These are phyloP conservation scores for Ophiocordyceps camponoti-floridani DNA, from an alignment of 2,329 filamentous ascomycete genomes.

Conservation along the genomic window DNA sequence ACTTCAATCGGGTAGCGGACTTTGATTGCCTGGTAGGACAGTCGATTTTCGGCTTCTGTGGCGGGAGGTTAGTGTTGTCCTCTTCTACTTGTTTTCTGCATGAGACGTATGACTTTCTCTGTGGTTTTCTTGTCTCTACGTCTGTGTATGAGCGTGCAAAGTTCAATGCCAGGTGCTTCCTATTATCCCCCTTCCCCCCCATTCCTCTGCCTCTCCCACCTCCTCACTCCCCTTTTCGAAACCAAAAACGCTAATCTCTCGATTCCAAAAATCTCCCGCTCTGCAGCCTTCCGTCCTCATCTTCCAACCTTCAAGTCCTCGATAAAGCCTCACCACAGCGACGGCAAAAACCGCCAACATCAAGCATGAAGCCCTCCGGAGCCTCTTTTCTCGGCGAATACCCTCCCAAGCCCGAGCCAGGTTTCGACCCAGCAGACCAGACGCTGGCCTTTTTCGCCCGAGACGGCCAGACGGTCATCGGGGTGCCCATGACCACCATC, in stretches of 20 bases:
- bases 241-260: too few relatives aligned
- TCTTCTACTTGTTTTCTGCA: neutral
- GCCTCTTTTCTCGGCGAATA: neutral
- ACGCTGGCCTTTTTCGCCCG: conserved; percentile 15
- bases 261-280: neutral
- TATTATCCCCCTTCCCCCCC: neutral
- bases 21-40: neutral
- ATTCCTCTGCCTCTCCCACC: too few relatives aligned
- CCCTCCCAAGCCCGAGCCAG: conserved; percentile 3
- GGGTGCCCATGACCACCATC: conserved; percentile 14
- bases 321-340: neutral
- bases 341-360: neutral
- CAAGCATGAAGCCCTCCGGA: neutral
- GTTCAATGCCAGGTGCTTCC: neutral
- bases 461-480: conserved; percentile 13
- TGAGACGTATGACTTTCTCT: neutral
- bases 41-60: neutral
- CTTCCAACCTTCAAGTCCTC: neutral
- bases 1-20: too few relatives aligned
- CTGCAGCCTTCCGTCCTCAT: neutral
- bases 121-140: neutral
- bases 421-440: conserved; percentile 18
- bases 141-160: neutral
- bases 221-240: too few relatives aligned
- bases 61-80: neutral